phyloP scores from a whole-genome alignment of 768 basidiomycete species.

The Xerocomellus dryophilus region DNA sequence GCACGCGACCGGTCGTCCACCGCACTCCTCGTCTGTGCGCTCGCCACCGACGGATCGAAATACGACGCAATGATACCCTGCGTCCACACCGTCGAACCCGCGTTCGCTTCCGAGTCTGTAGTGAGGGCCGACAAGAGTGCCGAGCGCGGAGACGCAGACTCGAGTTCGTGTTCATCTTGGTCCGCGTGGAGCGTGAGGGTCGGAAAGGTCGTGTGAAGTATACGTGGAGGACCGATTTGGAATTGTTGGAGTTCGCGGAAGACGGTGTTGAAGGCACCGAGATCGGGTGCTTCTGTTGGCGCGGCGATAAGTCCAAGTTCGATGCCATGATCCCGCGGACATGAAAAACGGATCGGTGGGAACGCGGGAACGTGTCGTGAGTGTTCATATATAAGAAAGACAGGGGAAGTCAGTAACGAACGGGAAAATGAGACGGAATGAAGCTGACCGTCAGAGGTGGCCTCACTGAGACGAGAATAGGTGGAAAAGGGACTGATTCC shows the following conservation, averaged over 20 bases:
- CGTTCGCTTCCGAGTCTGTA: constrained; percentile 39
- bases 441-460: constrained; percentile 49
- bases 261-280: constrained; percentile 69
- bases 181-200: constrained; percentile 6
- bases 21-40: constrained; percentile 24
- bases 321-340: constrained; percentile 5
- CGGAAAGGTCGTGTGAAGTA: constrained; percentile 19
- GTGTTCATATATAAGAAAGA: neutral
- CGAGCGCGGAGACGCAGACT: constrained; percentile 29
- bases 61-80: constrained; percentile 58
- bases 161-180: constrained; percentile 23
- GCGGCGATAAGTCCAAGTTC: neutral
- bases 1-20: constrained; percentile 28
- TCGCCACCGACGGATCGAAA: constrained; percentile 38
- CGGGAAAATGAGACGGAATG: neutral
- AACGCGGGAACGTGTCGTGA: constrained; percentile 3
- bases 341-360: constrained; percentile 8
- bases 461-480: constrained; percentile 42
- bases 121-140: constrained; percentile 22
- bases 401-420: neutral
- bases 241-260: constrained; percentile 63
- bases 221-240: constrained; percentile 42
- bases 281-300: constrained; percentile 57
- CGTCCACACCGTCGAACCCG: constrained; percentile 64
- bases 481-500: constrained; percentile 40